Evolutionary conservation across 2,329 filamentous ascomycete species (phyloP).

Genomic region (Paecilomyces variotii): DNA sequence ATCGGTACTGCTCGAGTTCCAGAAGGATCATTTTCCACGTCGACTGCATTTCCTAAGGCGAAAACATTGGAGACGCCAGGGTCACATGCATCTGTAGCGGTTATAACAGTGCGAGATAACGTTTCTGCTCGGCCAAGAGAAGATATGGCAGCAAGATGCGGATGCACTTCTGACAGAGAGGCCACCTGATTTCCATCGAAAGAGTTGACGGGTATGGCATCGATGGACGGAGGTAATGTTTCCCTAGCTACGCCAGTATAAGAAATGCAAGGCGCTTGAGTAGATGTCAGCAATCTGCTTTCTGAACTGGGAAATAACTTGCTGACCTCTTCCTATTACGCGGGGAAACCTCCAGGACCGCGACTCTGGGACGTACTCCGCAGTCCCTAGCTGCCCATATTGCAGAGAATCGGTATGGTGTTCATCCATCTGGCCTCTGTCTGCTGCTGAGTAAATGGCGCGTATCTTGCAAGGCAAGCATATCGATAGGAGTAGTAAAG

Average conservation of each 20-base stretch:
- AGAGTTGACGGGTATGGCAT: not conserved
- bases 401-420: constrained; percentile 41
- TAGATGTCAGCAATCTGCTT: constrained; percentile 1
- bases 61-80: constrained; percentile 35
- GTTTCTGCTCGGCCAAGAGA: constrained; percentile 20
- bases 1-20: constrained; percentile 25
- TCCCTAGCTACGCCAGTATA: constrained; percentile 24
- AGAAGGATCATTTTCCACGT: constrained; percentile 21
- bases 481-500: constrained; percentile 15
- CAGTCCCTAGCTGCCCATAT: constrained; percentile 50
- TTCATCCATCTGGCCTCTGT: constrained; percentile 51
- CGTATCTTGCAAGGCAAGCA: constrained; percentile 18
- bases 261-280: constrained; percentile 15
- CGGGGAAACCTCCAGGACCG: constrained; percentile 44
- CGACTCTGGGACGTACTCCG: constrained; percentile 42
- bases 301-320: not conserved
- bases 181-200: constrained; percentile 10
- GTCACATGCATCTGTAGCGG: constrained; percentile 23
- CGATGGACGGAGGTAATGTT: constrained; percentile 17
- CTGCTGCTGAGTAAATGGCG: constrained; percentile 19
- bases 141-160: constrained; percentile 29
- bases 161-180: constrained; percentile 20
- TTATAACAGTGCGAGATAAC: constrained; percentile 24
- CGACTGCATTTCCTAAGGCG: constrained; percentile 42
- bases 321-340: constrained; percentile 21